phyloP scores from a whole-genome alignment of 2,329 filamentous ascomycete species.

The Penicillium sp. region DNA sequence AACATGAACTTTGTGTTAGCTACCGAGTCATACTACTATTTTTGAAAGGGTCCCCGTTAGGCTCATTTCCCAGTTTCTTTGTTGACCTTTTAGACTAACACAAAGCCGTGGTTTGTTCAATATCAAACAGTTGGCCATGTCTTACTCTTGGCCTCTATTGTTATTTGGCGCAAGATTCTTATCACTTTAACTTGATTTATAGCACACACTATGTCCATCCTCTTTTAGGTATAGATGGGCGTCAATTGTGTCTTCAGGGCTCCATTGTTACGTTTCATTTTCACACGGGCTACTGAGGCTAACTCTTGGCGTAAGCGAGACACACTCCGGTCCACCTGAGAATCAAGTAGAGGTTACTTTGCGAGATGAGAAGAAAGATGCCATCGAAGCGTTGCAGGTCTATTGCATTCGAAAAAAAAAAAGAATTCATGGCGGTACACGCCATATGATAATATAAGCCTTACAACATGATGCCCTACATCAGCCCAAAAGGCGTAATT shows the following conservation, averaged over 20 bases:
- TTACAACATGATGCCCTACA: neutral
- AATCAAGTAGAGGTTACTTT: neutral
- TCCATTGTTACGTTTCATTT: neutral
- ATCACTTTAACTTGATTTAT: too few relatives aligned
- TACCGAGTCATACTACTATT: neutral
- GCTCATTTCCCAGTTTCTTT: neutral
- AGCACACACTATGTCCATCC: too few relatives aligned
- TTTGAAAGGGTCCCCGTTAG: neutral
- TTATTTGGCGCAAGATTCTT: too few relatives aligned
- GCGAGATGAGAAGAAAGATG: neutral
- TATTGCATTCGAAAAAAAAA: neutral
- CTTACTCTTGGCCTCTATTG: too few relatives aligned
- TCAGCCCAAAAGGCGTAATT: neutral
- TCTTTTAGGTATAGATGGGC: too few relatives aligned
- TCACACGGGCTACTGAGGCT: neutral
- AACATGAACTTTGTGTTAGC: neutral
- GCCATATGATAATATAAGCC: neutral
- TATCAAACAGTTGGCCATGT: neutral
- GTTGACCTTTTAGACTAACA: neutral
- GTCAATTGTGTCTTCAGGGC: neutral
- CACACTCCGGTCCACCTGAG: neutral
- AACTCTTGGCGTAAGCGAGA: neutral
- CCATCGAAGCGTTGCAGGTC: neutral
- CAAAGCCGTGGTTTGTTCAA: neutral
- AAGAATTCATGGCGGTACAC: neutral